phyloP scores from a whole-genome alignment of 2,329 filamentous ascomycete genomes.

The Sporothrix globosa region DNA sequence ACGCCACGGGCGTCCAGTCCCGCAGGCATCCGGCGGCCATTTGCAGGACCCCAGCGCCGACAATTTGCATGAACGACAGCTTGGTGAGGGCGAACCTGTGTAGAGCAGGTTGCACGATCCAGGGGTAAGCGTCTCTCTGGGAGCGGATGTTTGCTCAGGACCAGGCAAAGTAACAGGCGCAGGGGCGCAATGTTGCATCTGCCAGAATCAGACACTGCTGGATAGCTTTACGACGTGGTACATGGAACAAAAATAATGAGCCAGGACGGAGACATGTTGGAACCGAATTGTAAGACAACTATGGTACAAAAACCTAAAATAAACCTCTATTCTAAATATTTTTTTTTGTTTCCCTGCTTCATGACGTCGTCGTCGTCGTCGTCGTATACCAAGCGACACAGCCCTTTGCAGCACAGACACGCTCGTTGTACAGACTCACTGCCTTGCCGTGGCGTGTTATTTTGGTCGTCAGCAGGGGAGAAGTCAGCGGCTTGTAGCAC shows the following conservation, averaged over 20 bases:
- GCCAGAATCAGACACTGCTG: no score
- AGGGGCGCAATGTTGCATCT: no score
- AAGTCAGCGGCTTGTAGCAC: not conserved
- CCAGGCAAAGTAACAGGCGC: no score
- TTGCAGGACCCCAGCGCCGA: no score
- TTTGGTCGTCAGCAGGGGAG: not conserved
- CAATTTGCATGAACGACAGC: not conserved
- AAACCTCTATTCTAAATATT: not conserved
- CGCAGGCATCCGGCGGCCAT: not conserved
- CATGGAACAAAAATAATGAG: not conserved
- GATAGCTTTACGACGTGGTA: not conserved
- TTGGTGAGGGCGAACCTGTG: not conserved
- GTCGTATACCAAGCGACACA: not conserved
- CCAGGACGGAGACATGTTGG: not conserved
- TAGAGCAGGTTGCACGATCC: slow-evolving; percentile 5
- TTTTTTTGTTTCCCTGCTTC: not conserved
- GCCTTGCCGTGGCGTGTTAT: not conserved
- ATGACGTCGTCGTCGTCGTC: slow-evolving; percentile 6
- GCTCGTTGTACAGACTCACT: not conserved
- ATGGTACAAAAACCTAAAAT: slow-evolving; percentile 10
- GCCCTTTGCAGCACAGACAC: not conserved
- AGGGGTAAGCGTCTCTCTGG: not conserved
- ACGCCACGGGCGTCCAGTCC: slow-evolving; percentile 6
- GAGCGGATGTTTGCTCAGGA: no score
- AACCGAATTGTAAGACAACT: not conserved